These are phyloP conservation scores for Luvunga scandens DNA, from an alignment of 345 rosid species.

Conservation along the genomic window DNA sequence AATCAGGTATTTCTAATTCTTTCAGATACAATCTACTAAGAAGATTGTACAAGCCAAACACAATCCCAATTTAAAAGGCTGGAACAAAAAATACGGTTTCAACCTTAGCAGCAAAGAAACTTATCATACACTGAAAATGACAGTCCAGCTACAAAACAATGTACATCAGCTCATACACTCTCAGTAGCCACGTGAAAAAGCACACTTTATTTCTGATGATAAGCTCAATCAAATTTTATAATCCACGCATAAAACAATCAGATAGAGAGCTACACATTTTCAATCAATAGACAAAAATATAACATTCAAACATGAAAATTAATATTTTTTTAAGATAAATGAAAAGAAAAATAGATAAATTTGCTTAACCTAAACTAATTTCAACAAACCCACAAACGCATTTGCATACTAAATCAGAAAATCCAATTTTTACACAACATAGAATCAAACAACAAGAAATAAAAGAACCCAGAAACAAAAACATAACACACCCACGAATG, in stretches of 20 bases:
- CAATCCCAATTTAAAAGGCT: background rate
- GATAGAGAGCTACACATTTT: too few species aligned
- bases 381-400: background rate
- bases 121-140: background rate
- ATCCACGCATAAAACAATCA: too few species aligned
- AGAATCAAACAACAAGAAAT: background rate
- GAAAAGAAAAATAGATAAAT: background rate
- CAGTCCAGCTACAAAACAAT: background rate
- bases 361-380: background rate
- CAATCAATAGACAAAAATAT: too few species aligned
- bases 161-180: background rate
- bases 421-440: background rate
- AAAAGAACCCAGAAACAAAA: background rate
- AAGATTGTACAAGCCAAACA: background rate
- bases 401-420: background rate
- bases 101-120: background rate
- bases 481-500: constrained; percentile 58
- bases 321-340: background rate
- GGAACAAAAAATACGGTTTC: background rate
- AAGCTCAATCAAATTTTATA: too few species aligned
- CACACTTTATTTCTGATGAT: too few species aligned
- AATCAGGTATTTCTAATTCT: background rate
- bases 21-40: background rate
- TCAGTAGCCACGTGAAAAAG: background rate
- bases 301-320: too few species aligned